phyloP scores from a whole-genome alignment of 2,329 filamentous ascomycete species.

The Pestalotiopsis sp. region DNA sequence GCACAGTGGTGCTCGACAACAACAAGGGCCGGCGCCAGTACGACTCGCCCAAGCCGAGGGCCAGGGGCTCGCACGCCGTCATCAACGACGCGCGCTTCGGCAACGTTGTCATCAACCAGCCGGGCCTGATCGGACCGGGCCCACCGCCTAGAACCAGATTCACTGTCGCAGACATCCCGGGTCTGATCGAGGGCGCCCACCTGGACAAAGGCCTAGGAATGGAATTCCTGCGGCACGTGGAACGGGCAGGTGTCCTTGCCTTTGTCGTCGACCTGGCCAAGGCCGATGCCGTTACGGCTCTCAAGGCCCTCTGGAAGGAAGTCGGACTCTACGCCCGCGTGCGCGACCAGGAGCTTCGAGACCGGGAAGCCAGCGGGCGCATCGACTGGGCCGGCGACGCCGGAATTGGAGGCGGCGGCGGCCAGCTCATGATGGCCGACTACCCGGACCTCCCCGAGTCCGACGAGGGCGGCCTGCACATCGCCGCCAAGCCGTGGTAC shows the following conservation, averaged over 20 bases:
- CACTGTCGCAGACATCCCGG: constrained; percentile 94
- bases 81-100: constrained; percentile 30
- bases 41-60: constrained; percentile 30
- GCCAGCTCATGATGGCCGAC: constrained; percentile 34
- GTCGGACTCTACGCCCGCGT: constrained; percentile 84
- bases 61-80: constrained; percentile 42
- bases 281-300: constrained; percentile 76
- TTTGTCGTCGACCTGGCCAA: constrained; percentile 88
- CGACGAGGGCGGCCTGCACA: constrained; percentile 52
- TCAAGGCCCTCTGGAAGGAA: constrained; percentile 87
- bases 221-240: constrained; percentile 90
- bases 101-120: constrained; percentile 29
- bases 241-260: constrained; percentile 87
- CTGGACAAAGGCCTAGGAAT: constrained; percentile 89
- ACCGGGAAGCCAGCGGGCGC: constrained; percentile 58
- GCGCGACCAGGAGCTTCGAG: constrained; percentile 72
- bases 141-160: constrained; percentile 73
- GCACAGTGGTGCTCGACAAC: constrained; percentile 90
- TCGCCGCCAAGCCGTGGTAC: constrained; percentile 95
- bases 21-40: constrained; percentile 73
- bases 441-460: constrained; percentile 24
- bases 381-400: constrained; percentile 64
- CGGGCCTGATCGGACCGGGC: constrained; percentile 36
- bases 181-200: constrained; percentile 89
- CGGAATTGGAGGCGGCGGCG: constrained; percentile 23